Evolutionary conservation across 148 eudicot species (phyloP).

Genomic region (Selenicereus undatus): DNA sequence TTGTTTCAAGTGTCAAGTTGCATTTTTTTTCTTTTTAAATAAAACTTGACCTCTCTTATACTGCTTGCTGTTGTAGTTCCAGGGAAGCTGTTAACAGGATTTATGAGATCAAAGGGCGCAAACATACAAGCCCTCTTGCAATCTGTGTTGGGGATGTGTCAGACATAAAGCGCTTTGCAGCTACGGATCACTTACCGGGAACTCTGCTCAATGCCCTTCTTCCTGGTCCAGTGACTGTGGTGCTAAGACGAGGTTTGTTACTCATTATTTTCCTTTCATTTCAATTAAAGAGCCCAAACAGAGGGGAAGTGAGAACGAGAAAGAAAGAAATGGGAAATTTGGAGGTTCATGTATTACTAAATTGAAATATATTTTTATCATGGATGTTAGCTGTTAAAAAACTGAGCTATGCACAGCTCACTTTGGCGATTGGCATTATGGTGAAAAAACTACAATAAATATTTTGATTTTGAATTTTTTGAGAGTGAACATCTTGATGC

Average conservation of each 20-base stretch:
- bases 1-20: background rate
- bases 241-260: conserved; percentile 70
- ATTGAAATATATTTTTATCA: too few relatives aligned
- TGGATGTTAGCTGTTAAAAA: too few relatives aligned
- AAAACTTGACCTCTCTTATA: background rate
- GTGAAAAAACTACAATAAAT: too few relatives aligned
- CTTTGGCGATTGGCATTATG: too few relatives aligned
- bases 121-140: conserved; percentile 82
- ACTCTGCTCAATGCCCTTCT: conserved; percentile 74
- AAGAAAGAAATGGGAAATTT: too few relatives aligned
- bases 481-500: too few relatives aligned
- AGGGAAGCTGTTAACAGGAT: conserved; percentile 70
- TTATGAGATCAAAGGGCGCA: conserved; percentile 92
- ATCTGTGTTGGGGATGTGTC: conserved; percentile 87
- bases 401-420: too few relatives aligned
- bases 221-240: conserved; percentile 94
- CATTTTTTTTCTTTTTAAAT: background rate
- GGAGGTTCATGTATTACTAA: too few relatives aligned
- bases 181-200: conserved; percentile 66
- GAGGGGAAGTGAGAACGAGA: too few relatives aligned
- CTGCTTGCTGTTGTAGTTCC: conserved; percentile 54
- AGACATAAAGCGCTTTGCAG: conserved; percentile 69
- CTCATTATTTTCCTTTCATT: background rate
- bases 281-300: too few relatives aligned
- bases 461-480: too few relatives aligned